Percentiles rank a stretch among this genome's conserved stretches.
These are phyloP conservation scores for Pseudotsuga menziesii DNA, from an alignment of 75 land plant species.

Conservation along the genomic window DNA sequence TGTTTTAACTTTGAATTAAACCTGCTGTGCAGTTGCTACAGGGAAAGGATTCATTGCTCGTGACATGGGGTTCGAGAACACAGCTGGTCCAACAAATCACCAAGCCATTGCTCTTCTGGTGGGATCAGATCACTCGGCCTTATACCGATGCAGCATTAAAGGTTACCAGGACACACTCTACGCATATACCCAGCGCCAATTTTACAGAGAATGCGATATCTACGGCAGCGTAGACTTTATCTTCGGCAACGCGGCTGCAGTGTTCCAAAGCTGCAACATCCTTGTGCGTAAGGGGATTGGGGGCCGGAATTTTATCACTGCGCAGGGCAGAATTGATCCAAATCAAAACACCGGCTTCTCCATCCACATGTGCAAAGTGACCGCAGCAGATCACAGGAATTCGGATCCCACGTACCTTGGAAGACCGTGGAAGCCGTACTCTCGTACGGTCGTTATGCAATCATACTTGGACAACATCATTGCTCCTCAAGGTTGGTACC, in stretches of 20 bases:
- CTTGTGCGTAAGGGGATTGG: neutral
- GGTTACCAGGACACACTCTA: slow-evolving; percentile 37
- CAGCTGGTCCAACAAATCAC: slow-evolving; percentile 26
- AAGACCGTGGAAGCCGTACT: slow-evolving; percentile 27
- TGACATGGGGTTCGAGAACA: slow-evolving; percentile 30
- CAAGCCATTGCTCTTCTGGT: slow-evolving; percentile 33
- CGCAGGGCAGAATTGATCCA: slow-evolving; percentile 26
- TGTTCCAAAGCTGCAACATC: slow-evolving; percentile 32
- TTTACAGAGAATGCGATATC: slow-evolving; percentile 34
- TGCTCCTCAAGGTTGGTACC: slow-evolving; percentile 28
- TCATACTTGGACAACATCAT: slow-evolving; percentile 10
- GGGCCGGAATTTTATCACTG: slow-evolving; percentile 21
- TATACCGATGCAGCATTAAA: slow-evolving; percentile 25
- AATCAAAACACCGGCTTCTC: slow-evolving; percentile 31
- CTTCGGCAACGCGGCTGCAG: slow-evolving; percentile 29
- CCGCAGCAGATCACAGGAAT: slow-evolving; percentile 10
- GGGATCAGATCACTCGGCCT: slow-evolving; percentile 21
- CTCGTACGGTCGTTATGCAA: slow-evolving; percentile 20
- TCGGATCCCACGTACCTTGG: slow-evolving; percentile 23
- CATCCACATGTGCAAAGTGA: slow-evolving; percentile 21
- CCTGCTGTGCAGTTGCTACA: slow-evolving; percentile 10
- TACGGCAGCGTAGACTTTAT: slow-evolving; percentile 35
- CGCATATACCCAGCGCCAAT: slow-evolving; percentile 30
- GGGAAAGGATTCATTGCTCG: slow-evolving; percentile 32
- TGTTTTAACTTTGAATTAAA: too few relatives aligned